Evolutionary conservation across 2,329 filamentous ascomycete genomes (phyloP).

Genomic region (Colletotrichum musicola): DNA sequence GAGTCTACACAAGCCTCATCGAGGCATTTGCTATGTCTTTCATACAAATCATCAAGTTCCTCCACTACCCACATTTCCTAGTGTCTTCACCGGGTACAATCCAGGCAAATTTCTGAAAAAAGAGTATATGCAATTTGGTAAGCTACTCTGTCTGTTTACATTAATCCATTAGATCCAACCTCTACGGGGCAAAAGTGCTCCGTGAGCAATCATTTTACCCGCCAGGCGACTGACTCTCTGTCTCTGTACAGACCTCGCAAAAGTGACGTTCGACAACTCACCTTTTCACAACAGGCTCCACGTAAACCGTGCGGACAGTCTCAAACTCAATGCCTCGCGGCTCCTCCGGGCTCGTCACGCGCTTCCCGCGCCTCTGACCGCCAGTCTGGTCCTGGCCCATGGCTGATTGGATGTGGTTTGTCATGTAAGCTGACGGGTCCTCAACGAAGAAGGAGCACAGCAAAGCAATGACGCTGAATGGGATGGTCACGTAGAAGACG

Average conservation of each 20-base stretch:
- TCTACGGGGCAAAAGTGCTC: not conserved
- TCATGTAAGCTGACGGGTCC: constrained; percentile 40
- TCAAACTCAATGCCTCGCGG: constrained; percentile 27
- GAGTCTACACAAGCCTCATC: too few relatives aligned
- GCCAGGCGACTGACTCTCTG: not conserved
- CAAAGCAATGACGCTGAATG: constrained; percentile 30
- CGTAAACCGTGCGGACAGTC: constrained; percentile 5
- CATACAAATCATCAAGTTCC: not conserved
- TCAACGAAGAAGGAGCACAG: constrained; percentile 28
- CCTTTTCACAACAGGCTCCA: constrained; percentile 6
- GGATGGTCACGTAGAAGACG: constrained; percentile 36
- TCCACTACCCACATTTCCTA: not conserved
- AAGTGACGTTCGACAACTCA: not conserved
- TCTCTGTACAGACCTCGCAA: not conserved
- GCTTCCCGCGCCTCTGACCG: not conserved
- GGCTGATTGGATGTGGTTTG: constrained; percentile 37
- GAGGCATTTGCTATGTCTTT: too few relatives aligned
- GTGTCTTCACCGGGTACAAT: not conserved
- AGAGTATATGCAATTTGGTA: not conserved
- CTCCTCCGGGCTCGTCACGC: not conserved
- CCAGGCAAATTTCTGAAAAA: not conserved
- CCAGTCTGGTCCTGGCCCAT: constrained; percentile 23
- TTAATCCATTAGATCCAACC: not conserved
- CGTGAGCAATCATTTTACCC: not conserved
- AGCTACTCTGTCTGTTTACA: not conserved